These are phyloP conservation scores for Dactylellina cionopaga DNA, from an alignment of 2,329 filamentous ascomycete species.

Conservation along the genomic window DNA sequence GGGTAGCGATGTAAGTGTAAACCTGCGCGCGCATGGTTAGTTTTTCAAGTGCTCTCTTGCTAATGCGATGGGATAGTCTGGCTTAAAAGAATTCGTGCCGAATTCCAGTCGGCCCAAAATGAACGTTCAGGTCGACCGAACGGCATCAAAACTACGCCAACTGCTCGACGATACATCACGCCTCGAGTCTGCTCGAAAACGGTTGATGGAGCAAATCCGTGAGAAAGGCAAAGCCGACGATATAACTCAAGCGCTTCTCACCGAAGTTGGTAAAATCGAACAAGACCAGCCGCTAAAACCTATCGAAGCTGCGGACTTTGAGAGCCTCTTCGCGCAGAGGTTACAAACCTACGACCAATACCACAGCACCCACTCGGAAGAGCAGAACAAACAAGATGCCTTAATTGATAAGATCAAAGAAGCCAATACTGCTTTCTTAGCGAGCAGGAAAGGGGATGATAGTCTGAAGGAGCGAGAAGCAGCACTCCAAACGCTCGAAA, in stretches of 20 bases:
- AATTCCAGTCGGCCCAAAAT: constrained; percentile 82
- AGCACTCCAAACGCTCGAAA: constrained; percentile 86
- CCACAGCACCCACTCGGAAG: constrained; percentile 74
- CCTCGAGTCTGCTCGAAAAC: constrained; percentile 80
- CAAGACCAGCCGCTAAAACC: constrained; percentile 84
- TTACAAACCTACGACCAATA: constrained; percentile 83
- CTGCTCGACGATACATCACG: constrained; percentile 85
- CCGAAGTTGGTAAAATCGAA: constrained; percentile 85
- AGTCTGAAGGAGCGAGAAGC: constrained; percentile 80
- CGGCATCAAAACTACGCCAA: constrained; percentile 78
- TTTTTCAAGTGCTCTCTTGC: neutral
- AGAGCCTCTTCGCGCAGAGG: constrained; percentile 85
- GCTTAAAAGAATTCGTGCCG: constrained; percentile 69
- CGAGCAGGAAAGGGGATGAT: constrained; percentile 74
- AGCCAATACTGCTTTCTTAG: constrained; percentile 80
- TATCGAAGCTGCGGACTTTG: constrained; percentile 89
- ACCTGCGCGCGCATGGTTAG: too few species aligned
- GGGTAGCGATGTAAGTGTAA: constrained; percentile 35
- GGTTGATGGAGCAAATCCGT: constrained; percentile 80
- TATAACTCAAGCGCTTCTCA: constrained; percentile 83
- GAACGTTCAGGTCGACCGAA: constrained; percentile 80
- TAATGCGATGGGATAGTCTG: constrained; percentile 17
- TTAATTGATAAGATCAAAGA: constrained; percentile 75
- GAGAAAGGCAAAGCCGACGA: constrained; percentile 87
- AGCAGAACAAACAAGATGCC: constrained; percentile 79